Evolutionary conservation across 306 rosid genomes (phyloP).

Genomic region (Cucumis hystrix): DNA sequence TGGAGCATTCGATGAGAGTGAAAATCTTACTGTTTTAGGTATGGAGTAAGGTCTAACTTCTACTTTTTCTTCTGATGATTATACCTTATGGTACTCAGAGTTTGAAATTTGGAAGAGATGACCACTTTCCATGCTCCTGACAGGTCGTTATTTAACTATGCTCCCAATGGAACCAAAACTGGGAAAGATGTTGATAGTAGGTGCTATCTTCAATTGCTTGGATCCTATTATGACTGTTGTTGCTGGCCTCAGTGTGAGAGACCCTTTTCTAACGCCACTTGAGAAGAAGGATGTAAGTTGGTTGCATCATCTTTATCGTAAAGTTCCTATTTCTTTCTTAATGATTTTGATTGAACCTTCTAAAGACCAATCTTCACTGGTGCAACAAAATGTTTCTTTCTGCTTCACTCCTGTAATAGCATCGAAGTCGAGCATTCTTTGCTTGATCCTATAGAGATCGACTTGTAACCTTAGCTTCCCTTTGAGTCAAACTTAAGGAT

Average conservation of each 20-base stretch:
- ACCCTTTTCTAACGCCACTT: slow-evolving; percentile 75
- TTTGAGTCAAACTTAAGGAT: no score
- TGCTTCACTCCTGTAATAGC: no score
- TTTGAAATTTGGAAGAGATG: neutral
- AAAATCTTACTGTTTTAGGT: slow-evolving; percentile 80
- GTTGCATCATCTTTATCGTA: neutral
- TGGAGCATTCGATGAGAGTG: slow-evolving; percentile 84
- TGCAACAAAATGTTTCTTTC: no score
- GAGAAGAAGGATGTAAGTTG: slow-evolving; percentile 86
- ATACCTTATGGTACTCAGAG: slow-evolving; percentile 6
- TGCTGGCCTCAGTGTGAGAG: slow-evolving; percentile 93
- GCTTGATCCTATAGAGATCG: no score
- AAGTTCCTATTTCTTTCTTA: no score
- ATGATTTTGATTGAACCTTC: no score
- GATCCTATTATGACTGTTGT: slow-evolving; percentile 87
- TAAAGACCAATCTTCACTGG: no score
- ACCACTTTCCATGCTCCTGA: slow-evolving; percentile 17
- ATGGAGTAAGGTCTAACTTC: slow-evolving; percentile 8
- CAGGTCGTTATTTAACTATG: slow-evolving; percentile 69
- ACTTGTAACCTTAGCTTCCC: no score
- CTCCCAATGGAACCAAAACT: slow-evolving; percentile 99
- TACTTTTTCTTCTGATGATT: slow-evolving; percentile 1
- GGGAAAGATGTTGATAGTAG: slow-evolving; percentile 88
- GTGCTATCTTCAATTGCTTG: slow-evolving; percentile 75
- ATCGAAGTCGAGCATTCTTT: no score